phyloP scores from a whole-genome alignment of 1,139 yeast genomes.

The Blastobotrys aristatus region DNA sequence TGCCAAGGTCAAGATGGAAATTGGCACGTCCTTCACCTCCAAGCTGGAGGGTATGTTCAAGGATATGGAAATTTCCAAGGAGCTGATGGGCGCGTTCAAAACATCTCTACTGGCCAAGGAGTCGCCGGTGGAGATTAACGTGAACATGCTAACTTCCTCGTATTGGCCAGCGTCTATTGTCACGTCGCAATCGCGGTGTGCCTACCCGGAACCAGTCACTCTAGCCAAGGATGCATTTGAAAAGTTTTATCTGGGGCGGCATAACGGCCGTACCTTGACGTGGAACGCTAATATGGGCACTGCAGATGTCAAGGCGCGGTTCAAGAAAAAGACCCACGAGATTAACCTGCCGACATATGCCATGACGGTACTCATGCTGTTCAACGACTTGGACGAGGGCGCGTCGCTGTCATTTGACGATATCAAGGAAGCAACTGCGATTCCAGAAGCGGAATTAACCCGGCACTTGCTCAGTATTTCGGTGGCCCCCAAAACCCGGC shows the following conservation, averaged over 20 bases:
- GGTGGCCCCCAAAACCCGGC: constrained; percentile 74
- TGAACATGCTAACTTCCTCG: constrained; percentile 51
- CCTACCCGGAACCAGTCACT: constrained; percentile 47
- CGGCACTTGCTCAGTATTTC: constrained; percentile 82
- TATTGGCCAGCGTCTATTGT: constrained; percentile 57
- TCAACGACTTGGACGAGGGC: constrained; percentile 49
- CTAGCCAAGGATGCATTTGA: constrained; percentile 42
- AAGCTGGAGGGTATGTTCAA: constrained; percentile 83
- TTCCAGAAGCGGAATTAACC: constrained; percentile 66
- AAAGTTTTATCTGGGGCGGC: constrained; percentile 52
- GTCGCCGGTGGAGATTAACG: constrained; percentile 39
- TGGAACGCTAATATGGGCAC: constrained; percentile 85
- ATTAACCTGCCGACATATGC: constrained; percentile 78
- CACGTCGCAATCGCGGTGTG: constrained; percentile 51
- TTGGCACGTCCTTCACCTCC: constrained; percentile 75
- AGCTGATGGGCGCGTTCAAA: constrained; percentile 46
- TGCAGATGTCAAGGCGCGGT: constrained; percentile 53
- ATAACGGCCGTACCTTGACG: constrained; percentile 65
- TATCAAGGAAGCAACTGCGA: constrained; percentile 60
- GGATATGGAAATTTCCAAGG: constrained; percentile 68
- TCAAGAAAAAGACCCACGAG: constrained; percentile 65
- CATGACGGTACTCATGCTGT: constrained; percentile 68
- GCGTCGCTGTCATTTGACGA: constrained; percentile 54
- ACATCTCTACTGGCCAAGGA: constrained; percentile 13
- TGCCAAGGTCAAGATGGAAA: constrained; percentile 65